Evolutionary conservation across 1,284 basidiomycete species (phyloP).

Genomic region (Vanrija pseudolonga): DNA sequence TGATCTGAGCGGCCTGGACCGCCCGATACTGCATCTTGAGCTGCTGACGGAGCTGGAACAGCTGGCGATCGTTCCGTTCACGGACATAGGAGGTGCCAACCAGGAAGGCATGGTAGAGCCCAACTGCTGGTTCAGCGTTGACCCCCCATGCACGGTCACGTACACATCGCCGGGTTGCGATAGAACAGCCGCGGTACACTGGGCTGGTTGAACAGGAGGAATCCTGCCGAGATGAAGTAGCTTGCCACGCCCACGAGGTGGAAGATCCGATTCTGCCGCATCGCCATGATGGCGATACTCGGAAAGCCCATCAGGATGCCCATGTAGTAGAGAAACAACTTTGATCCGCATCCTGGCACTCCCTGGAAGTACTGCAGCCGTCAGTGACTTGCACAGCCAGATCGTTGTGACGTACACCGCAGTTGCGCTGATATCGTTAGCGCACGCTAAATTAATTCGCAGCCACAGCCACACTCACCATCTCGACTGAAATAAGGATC

Average conservation of each 20-base stretch:
- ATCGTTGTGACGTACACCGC: too few species aligned
- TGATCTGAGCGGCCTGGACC: slow-evolving; percentile 78
- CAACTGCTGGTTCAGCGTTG: slow-evolving; percentile 21
- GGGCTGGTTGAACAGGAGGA: not conserved
- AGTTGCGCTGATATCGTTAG: too few species aligned
- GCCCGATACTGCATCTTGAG: slow-evolving; percentile 69
- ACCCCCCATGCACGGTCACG: not conserved
- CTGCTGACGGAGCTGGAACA: slow-evolving; percentile 62
- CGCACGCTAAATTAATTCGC: too few species aligned
- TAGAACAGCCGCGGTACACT: slow-evolving; percentile 52
- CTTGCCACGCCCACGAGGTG: slow-evolving; percentile 59
- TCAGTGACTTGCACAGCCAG: too few species aligned
- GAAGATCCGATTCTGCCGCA: slow-evolving; percentile 63
- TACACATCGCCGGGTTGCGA: slow-evolving; percentile 40
- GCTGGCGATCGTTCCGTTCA: slow-evolving; percentile 57
- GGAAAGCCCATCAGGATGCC: slow-evolving; percentile 59
- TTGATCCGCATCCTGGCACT: not conserved
- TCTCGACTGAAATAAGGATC: too few species aligned
- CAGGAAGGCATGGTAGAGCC: slow-evolving; percentile 43
- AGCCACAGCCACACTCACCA: too few species aligned
- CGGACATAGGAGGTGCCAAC: slow-evolving; percentile 42
- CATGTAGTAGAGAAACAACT: slow-evolving; percentile 27
- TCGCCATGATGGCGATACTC: slow-evolving; percentile 69
- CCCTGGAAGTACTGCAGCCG: too few species aligned
- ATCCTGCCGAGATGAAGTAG: slow-evolving; percentile 55